These are phyloP conservation scores for Rhizopus sp. DNA, from an alignment of 371 early-diverging fungal genomes.

Conservation along the genomic window DNA sequence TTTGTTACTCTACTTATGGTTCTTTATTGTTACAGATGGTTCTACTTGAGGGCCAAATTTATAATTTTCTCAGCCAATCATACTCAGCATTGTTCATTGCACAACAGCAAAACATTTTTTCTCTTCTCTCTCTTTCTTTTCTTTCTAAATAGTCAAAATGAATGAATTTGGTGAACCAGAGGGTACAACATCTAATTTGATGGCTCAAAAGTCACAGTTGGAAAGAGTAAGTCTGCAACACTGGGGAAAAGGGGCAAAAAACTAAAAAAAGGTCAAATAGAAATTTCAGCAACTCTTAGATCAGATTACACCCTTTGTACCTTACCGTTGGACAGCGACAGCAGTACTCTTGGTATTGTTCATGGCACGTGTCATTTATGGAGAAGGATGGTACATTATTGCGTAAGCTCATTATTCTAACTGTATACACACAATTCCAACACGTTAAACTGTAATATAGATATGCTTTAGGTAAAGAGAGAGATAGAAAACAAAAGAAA, in stretches of 20 bases:
- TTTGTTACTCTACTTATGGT: too few relatives aligned
- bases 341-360: constrained; percentile 68
- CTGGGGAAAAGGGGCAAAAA: not conserved
- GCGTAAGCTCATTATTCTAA: constrained; percentile 50
- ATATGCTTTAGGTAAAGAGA: constrained; percentile 53
- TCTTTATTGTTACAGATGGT: too few relatives aligned
- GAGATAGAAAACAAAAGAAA: not conserved
- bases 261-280: constrained; percentile 7
- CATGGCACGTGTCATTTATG: constrained; percentile 76
- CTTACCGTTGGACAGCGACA: constrained; percentile 78
- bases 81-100: too few relatives aligned
- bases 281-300: constrained; percentile 47
- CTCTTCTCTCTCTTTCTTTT: too few relatives aligned
- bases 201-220: constrained; percentile 42
- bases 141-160: constrained; percentile 6
- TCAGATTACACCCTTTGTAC: constrained; percentile 71
- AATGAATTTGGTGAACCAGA: constrained; percentile 34
- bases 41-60: too few relatives aligned
- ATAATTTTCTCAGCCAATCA: too few relatives aligned
- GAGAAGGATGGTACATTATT: constrained; percentile 95
- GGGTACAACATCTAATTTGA: constrained; percentile 33
- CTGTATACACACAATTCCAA: not conserved
- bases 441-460: constrained; percentile 18
- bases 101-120: too few relatives aligned
- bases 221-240: constrained; percentile 37